Conservation (phyloP, 164 flowering plant genomes). For the Aristolochia contorta region DNA sequence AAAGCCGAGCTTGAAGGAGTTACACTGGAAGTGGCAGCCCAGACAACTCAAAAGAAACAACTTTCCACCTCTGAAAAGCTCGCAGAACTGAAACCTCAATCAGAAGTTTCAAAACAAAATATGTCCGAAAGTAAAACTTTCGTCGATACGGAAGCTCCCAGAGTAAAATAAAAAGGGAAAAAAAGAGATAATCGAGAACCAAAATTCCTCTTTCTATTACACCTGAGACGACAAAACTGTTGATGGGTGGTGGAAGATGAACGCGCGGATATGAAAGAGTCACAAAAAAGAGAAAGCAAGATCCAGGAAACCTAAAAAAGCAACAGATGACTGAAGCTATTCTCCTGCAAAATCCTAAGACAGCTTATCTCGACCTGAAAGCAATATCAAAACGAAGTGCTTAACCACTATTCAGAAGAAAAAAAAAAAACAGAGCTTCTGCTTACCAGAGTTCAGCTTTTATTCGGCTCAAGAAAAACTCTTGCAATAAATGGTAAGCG, state of each 20-base stretch:
- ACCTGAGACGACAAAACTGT: background rate
- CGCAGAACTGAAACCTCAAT: background rate
- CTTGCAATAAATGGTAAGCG: too few species aligned
- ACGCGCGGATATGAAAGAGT: background rate
- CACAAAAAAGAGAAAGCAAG: background rate
- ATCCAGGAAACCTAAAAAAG: background rate
- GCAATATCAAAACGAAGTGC: background rate
- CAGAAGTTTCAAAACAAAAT: background rate
- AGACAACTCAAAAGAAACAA: background rate
- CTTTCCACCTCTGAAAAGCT: background rate
- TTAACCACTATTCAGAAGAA: too few species aligned
- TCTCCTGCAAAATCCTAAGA: slow-evolving; percentile 6
- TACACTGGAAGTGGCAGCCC: too few species aligned
- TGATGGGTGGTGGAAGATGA: background rate
- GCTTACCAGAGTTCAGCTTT: too few species aligned
- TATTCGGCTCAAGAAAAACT: too few species aligned
- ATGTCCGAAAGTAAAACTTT: background rate
- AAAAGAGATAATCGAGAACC: background rate
- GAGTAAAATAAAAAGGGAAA: background rate
- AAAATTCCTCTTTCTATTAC: background rate
- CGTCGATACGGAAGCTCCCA: background rate
- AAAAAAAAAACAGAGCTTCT: too few species aligned
- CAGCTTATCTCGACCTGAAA: background rate
- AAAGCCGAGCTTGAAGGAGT: too few species aligned
- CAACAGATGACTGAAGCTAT: background rate